Base-by-base conservation (phyloP, 2,329 filamentous ascomycete species). In the Didymella pinodella region DNA sequence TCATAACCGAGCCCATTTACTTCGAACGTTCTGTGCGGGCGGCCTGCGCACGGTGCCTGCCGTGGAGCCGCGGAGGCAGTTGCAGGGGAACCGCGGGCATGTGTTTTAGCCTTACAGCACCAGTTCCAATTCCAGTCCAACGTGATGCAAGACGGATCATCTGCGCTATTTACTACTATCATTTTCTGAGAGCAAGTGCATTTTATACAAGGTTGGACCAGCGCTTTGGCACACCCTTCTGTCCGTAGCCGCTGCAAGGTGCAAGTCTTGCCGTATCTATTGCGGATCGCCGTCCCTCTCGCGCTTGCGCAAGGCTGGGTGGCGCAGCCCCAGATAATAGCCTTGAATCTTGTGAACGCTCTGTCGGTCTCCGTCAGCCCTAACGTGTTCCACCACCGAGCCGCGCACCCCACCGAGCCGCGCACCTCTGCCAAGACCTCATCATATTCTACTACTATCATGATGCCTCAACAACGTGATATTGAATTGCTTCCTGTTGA, bases 121-220 rank as follows among this genome's bases (percentile, higher is more conserved):
- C 50, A 46, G 54, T 54, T 50, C 46, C 50, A 54, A 22, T 50
- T 54, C 54, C 26, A 46, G 31, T 20, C 32, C 31, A 46, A 47
- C 32, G 41, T 49, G 46, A 54, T 40, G 44, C 50, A 46, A 31
- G 41, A 50, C 49, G 41, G 40, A 59, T 59, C 56, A 16, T 47
- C 56, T 54, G 56, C 56, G 56, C 50, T 51, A 54, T 54, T 54
- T 59, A 54, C 56, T 43, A 18, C 34, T 46, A 45, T 47, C 20
- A 47, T 47, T 47, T 41, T 50, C 50, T 54, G 46, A 54, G 45
- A 32, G 29, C 46, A 12, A 51, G 29, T 25, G 41, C 45, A 18
- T 43, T 28, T 20, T 4, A 12, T 31, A 51, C 47, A 43, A 36
- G 46, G 26, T 22, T 18, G 32, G 29, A 22, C 26, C 47, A 32